Percentiles rank a stretch among this genome's conserved stretches.
Conservation (phyloP, 2,329 filamentous ascomycete genomes). For the Claviceps africana region DNA sequence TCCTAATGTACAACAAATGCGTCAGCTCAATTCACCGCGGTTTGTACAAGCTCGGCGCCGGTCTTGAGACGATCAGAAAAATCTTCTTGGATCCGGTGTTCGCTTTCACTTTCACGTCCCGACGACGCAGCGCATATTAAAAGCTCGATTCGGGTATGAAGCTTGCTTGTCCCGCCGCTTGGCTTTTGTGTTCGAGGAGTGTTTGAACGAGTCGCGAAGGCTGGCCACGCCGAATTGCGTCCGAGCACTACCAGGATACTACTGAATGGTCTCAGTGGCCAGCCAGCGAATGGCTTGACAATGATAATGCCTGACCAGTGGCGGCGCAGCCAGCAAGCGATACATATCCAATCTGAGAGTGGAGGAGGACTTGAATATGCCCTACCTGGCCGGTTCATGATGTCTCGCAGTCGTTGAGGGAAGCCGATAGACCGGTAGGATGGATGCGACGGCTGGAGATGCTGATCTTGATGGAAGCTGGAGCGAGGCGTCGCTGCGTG, state of each 20-base stretch:
- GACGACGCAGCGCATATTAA: neutral
- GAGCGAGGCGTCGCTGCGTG: neutral
- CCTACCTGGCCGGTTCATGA: conserved; percentile 50
- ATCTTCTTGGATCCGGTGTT: neutral
- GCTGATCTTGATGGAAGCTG: neutral
- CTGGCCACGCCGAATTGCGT: neutral
- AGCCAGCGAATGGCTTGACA: neutral
- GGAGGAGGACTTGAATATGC: conserved; percentile 13
- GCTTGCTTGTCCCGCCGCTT: neutral
- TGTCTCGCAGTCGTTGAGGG: conserved; percentile 13
- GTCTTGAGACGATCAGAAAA: neutral
- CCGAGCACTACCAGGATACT: neutral
- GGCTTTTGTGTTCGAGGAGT: neutral
- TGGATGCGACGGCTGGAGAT: neutral
- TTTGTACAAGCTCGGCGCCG: neutral
- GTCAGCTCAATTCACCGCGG: conserved; percentile 12
- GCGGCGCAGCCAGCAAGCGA: neutral
- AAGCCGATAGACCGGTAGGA: neutral
- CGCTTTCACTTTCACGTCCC: neutral
- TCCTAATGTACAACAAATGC: conserved; percentile 24
- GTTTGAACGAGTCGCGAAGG: neutral
- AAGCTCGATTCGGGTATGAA: neutral
- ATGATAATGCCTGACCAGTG: neutral
- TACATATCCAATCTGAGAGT: conserved; percentile 7
- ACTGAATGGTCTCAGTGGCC: neutral